Evolutionary conservation across 2,329 filamentous ascomycete genomes (phyloP), one percentile per base, ranked within the genome.

Genomic region (Myriosclerotinia duriaeana): DNA sequence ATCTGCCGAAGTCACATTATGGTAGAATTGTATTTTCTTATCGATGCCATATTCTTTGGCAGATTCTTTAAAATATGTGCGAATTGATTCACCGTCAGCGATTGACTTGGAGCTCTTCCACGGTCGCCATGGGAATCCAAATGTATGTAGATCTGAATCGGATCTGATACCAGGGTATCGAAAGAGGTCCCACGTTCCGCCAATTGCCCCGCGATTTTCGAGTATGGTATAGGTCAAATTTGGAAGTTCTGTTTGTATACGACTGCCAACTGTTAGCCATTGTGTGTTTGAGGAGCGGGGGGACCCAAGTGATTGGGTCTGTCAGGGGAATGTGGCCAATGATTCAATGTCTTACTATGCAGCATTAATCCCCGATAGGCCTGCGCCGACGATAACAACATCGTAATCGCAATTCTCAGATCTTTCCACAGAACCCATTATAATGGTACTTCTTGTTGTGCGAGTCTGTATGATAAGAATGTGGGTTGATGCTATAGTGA

Each of bases 141-240:
- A 88, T 0, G 85, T 87, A 70, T 82, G 82, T 9, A 88, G 78
- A 72, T 88, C 85, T 0, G 85, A 86, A 69, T 88, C 85, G 2
- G 86, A 87, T 55, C 86, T 80, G 69, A 91, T 88, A 9, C 91
- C 89, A 0, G 89, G 90, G 71, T 92, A 94, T 52, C 83, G 85
- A 79, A 92, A 94, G 2, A 93, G 78, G 72, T 89, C 87, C 91
- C 91, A 93, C 0, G 91, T 94, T 1, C 91, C 91, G 1, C 91
- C 91, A 7, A 93, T 80, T 36, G 81, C 79, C 60, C 83, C 79
- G 44, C 91, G 86, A 1, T 81, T 82, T 76, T 94, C 91, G 20
- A 93, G 81, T 36, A 94, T 85, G 15, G 84, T 81, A 74, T 90
- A 93, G 2, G 77, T 83, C 50, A 82, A 78, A 0, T 76, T 71